These are phyloP conservation scores for Lyophyllum atratum DNA, from an alignment of 768 basidiomycete genomes.

Conservation along the genomic window DNA sequence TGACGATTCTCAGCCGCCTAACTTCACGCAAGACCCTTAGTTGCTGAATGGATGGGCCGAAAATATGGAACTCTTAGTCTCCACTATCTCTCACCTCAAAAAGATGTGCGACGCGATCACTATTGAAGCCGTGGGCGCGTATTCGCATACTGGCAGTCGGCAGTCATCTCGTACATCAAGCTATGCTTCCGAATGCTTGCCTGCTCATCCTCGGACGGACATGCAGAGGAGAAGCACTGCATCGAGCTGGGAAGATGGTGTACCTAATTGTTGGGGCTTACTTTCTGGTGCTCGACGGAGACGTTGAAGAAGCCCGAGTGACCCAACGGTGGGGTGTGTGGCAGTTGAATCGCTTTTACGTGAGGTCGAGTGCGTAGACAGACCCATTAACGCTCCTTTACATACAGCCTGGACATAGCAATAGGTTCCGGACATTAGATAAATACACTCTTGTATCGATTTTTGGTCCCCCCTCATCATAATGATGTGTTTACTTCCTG, in stretches of 20 bases:
- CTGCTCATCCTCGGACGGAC: background rate
- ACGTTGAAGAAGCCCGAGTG: background rate
- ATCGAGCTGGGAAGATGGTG: background rate
- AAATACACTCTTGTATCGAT: slow-evolving; percentile 12
- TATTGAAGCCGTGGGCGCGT: slow-evolving; percentile 2
- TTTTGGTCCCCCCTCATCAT: slow-evolving; percentile 3
- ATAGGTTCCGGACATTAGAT: slow-evolving; percentile 6
- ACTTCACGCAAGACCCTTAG: background rate
- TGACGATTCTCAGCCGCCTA: background rate
- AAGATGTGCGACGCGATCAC: slow-evolving; percentile 6
- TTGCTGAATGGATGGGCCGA: slow-evolving; percentile 6
- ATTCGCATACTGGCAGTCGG: background rate
- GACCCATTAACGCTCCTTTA: background rate
- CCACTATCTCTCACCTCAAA: background rate
- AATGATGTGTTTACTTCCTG: slow-evolving; percentile 35
- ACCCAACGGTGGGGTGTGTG: background rate
- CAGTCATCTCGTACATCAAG: background rate
- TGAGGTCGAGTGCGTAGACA: too few species aligned
- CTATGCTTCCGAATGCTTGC: background rate
- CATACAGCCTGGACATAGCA: background rate
- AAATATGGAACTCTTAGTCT: background rate
- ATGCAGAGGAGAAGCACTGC: background rate
- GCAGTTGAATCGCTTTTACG: too few species aligned
- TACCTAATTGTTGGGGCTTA: background rate
- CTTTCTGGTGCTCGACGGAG: background rate